Evolutionary conservation across 2,329 filamentous ascomycete species (phyloP).

Genomic region (Pseudogymnoascus sp.): DNA sequence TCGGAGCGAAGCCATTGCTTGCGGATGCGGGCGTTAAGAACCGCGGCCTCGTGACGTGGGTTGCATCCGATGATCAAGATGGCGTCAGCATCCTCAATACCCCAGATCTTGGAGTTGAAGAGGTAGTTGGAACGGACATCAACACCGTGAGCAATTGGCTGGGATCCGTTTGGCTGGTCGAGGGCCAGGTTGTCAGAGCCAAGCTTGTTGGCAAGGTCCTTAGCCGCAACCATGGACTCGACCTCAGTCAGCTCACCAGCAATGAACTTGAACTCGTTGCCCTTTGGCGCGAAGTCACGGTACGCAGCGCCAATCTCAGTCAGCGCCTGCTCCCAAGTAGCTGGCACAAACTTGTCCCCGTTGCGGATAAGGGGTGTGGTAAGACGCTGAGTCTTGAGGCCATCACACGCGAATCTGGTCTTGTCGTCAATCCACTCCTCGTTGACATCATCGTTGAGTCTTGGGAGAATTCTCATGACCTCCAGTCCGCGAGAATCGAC

Average conservation of each 20-base stretch:
- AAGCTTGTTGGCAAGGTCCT: slow-evolving; percentile 94
- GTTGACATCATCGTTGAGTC: slow-evolving; percentile 95
- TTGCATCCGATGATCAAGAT: slow-evolving; percentile 94
- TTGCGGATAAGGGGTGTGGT: slow-evolving; percentile 86
- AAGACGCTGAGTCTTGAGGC: slow-evolving; percentile 89
- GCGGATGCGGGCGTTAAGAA: slow-evolving; percentile 90
- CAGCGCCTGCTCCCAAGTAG: slow-evolving; percentile 91
- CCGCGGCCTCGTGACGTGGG: slow-evolving; percentile 88
- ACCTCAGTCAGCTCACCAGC: slow-evolving; percentile 87
- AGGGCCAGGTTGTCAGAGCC: slow-evolving; percentile 93
- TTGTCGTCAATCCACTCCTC: slow-evolving; percentile 99
- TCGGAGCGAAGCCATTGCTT: slow-evolving; percentile 98
- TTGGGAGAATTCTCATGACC: slow-evolving; percentile 89
- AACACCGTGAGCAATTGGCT: slow-evolving; percentile 83
- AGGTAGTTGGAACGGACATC: slow-evolving; percentile 92
- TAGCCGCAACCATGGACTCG: slow-evolving; percentile 91
- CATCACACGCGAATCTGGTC: slow-evolving; percentile 91
- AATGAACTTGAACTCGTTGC: slow-evolving; percentile 92
- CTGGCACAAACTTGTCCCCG: slow-evolving; percentile 85
- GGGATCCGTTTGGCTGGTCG: slow-evolving; percentile 77
- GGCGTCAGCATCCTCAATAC: slow-evolving; percentile 87
- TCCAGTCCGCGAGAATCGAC: slow-evolving; percentile 89
- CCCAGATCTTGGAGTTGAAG: slow-evolving; percentile 93
- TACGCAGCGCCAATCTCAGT: slow-evolving; percentile 79
- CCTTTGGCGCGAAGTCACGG: slow-evolving; percentile 71